Base-by-base conservation (phyloP, 2,329 filamentous ascomycete genomes). In the Aspergillus costaricaensis region DNA sequence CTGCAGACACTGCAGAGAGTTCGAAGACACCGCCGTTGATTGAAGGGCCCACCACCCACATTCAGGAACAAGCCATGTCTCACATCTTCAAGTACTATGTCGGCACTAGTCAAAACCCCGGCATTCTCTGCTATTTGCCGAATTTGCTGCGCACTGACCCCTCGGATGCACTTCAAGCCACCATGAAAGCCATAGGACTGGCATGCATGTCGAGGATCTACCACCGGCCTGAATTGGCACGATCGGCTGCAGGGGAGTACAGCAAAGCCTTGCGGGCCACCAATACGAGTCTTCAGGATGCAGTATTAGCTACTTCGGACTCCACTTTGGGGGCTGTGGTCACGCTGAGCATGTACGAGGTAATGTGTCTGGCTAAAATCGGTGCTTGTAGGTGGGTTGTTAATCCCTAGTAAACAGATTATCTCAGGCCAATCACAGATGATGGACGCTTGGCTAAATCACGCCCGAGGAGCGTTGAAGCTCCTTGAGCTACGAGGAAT, bases 281-380 rank as follows among this genome's bases (percentile, higher is more conserved):
- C n/a, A 66, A 63, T 17, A 48, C 41, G 17, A 62, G 59, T 1
- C 53, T 67, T 27, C 43, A 43, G 51, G 53, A 66, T 38, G 50
- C 48, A 19, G 44, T 36, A 10, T 19, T 21, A n/a, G 58, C 57
- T 5, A 62, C 32, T 17, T 50, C 50, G 1, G 63, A 68, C 50
- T 64, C 61, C 5, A 68, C 66, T n/a, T 38, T 67, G 19, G 58
- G 52, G 17, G 57, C 66, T 4, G 66, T 68, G 8, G 50, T 60
- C 10, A 14, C 63, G 47, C 62, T 68, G 17, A 60, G 57, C 7
- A 32, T 61, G 19, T 68, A 64, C 55, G 66, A 68, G 62, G 65
- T 67, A 23, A 30, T 30, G 27, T 12, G 27, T 15, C 10, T 36
- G 4, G 12, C 10, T 36, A 14, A 2, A 14, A 5, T 6, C 1